phyloP scores from a whole-genome alignment of 345 rosid genomes.

The Raphanus sativus region DNA sequence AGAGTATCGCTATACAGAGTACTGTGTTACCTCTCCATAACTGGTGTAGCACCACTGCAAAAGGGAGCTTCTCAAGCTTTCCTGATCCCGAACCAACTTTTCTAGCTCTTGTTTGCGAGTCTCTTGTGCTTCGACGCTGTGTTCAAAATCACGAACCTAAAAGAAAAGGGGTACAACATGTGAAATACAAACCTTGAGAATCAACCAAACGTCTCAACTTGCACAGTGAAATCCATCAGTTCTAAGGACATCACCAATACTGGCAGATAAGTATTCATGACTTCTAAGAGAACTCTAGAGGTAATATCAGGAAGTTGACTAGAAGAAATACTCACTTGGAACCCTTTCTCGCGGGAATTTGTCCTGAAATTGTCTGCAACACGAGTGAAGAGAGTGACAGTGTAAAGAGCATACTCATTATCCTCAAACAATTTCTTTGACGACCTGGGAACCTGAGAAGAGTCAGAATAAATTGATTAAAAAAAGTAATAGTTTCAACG shows the following conservation, averaged over 20 bases:
- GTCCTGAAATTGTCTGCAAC: constrained; percentile 92
- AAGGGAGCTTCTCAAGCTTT: constrained; percentile 78
- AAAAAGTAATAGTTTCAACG: neutral
- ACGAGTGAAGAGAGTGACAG: constrained; percentile 80
- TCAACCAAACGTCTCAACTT: constrained; percentile 12
- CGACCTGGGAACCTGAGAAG: constrained; percentile 91
- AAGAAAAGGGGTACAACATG: constrained; percentile 10
- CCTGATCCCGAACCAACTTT: constrained; percentile 74
- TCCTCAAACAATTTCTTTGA: constrained; percentile 89
- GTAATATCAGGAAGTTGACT: constrained; percentile 10
- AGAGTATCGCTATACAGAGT: neutral
- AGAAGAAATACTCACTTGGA: constrained; percentile 66
- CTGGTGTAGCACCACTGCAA: constrained; percentile 97
- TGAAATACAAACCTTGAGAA: constrained; percentile 1
- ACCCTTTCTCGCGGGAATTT: constrained; percentile 78
- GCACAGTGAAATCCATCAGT: neutral
- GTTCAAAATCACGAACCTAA: constrained; percentile 92
- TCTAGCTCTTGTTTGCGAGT: constrained; percentile 81
- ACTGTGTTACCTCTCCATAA: constrained; percentile 79
- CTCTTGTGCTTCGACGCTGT: constrained; percentile 85
- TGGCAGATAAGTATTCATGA: neutral
- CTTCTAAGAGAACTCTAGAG: neutral
- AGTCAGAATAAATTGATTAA: constrained; percentile 6
- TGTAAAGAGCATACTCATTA: constrained; percentile 96
- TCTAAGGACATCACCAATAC: neutral